Evolutionary conservation across 257 asterid species (phyloP).

Genomic region (Asclepias syriaca): DNA sequence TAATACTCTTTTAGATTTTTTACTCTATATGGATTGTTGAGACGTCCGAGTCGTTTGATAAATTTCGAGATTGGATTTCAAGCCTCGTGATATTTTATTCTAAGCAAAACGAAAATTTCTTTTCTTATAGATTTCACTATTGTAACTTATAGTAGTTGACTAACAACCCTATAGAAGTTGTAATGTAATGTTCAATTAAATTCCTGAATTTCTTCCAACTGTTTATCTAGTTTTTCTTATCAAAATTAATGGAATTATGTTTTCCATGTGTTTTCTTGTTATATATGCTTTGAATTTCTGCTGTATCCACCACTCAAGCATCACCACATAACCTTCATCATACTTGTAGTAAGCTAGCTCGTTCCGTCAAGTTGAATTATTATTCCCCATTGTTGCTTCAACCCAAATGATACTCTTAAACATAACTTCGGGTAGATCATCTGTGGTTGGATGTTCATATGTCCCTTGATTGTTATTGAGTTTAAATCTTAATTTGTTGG

Average conservation of each 20-base stretch:
- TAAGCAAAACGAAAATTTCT: background rate
- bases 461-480: background rate
- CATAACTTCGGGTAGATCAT: background rate
- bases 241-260: slow-evolving; percentile 1
- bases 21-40: background rate
- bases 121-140: background rate
- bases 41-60: no score
- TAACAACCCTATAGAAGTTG: background rate
- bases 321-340: background rate
- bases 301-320: background rate
- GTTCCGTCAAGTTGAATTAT: background rate
- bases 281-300: background rate
- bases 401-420: background rate
- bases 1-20: background rate
- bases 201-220: background rate
- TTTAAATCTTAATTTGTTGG: slow-evolving; percentile 18
- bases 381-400: background rate
- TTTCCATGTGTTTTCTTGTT: background rate
- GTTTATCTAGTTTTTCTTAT: background rate
- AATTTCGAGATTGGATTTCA: no score
- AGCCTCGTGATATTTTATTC: background rate
- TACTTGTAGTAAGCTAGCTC: background rate
- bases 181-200: background rate
- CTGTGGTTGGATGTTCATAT: background rate
- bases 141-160: background rate